Evolutionary conservation across 1,284 basidiomycete genomes (phyloP).

Genomic region (Irpex sp.): DNA sequence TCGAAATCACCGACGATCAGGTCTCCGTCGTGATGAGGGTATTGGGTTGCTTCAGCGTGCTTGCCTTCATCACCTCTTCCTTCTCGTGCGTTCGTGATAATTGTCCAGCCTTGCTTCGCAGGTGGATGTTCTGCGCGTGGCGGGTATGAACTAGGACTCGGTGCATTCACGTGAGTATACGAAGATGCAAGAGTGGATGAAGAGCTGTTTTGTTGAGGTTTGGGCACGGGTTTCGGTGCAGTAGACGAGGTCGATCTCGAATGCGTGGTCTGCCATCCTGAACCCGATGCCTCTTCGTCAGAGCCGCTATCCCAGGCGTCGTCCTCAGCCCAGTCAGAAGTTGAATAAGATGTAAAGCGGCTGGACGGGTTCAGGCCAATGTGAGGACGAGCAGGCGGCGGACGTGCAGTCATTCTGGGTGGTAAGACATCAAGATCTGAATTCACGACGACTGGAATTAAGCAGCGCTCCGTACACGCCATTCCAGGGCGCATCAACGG

Average conservation of each 20-base stretch:
- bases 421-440: background rate
- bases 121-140: conserved; percentile 41
- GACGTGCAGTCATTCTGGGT: conserved; percentile 52
- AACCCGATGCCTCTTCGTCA: conserved; percentile 69
- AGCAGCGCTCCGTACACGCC: background rate
- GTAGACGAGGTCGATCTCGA: conserved; percentile 29
- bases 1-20: conserved; percentile 75
- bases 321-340: conserved; percentile 72
- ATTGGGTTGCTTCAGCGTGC: conserved; percentile 28
- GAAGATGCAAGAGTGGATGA: conserved; percentile 74
- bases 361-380: conserved; percentile 57
- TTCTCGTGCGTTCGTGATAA: conserved; percentile 50
- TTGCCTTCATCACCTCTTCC: conserved; percentile 23
- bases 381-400: conserved; percentile 76
- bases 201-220: conserved; percentile 42
- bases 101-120: conserved; percentile 68
- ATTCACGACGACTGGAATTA: background rate
- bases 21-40: conserved; percentile 58
- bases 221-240: conserved; percentile 58
- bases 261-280: conserved; percentile 24
- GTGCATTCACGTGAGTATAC: conserved; percentile 76
- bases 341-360: conserved; percentile 41
- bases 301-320: conserved; percentile 89
- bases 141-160: conserved; percentile 75
- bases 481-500: background rate